Conservation (phyloP, 257 asterid species). For the Coffea eugenioides region DNA sequence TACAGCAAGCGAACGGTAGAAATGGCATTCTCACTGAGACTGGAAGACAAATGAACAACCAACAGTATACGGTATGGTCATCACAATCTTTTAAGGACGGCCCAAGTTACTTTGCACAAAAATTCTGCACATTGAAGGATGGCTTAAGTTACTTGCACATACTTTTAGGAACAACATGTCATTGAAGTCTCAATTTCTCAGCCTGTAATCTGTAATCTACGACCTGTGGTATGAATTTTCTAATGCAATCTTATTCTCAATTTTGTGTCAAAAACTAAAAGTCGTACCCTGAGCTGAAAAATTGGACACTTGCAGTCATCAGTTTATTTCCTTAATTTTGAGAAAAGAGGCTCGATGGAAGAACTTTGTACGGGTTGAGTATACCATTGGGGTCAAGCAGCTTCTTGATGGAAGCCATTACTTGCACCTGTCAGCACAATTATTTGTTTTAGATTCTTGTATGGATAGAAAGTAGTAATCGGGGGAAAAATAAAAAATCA, state of each 20-base stretch:
- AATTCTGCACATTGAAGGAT: background rate
- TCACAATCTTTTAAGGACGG: no score
- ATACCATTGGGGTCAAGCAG: conserved; percentile 86
- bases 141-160: no score
- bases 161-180: background rate
- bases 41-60: background rate
- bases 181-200: background rate
- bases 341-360: conserved; percentile 51
- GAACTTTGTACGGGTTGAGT: conserved; percentile 94
- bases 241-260: background rate
- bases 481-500: background rate
- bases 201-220: background rate
- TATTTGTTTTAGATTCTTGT: background rate
- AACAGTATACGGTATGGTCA: background rate
- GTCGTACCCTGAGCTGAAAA: background rate
- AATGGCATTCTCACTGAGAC: background rate
- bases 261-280: background rate
- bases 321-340: conserved; percentile 24
- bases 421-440: conserved; percentile 56
- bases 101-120: background rate
- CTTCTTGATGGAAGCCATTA: conserved; percentile 79
- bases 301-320: background rate
- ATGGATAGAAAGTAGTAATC: background rate
- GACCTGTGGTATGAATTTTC: background rate
- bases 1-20: background rate